phyloP scores from a whole-genome alignment of 1,139 yeast species.

The Spathaspora sp. region DNA sequence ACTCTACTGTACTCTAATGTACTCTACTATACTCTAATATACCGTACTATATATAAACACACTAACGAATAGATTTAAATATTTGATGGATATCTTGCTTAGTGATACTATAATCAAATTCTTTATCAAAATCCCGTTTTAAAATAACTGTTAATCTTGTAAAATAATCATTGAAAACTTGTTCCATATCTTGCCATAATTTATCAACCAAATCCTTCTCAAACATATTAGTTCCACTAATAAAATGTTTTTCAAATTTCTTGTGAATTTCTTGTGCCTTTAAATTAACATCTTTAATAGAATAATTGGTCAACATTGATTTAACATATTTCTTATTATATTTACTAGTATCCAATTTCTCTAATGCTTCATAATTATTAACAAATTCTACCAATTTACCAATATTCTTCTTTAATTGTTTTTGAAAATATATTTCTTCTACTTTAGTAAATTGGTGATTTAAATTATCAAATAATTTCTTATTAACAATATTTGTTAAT shows the following conservation, averaged over 20 bases:
- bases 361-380: slow-evolving; percentile 57
- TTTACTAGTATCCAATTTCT: slow-evolving; percentile 44
- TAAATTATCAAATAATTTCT: slow-evolving; percentile 43
- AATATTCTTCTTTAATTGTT: slow-evolving; percentile 44
- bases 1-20: too few species aligned
- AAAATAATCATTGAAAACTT: slow-evolving; percentile 35
- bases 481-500: slow-evolving; percentile 25
- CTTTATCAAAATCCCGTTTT: slow-evolving; percentile 37
- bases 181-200: slow-evolving; percentile 46
- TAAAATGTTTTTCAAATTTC: slow-evolving; percentile 61
- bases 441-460: slow-evolving; percentile 50
- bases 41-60: too few species aligned
- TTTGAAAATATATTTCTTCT: slow-evolving; percentile 42
- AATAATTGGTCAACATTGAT: slow-evolving; percentile 55
- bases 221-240: slow-evolving; percentile 40
- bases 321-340: slow-evolving; percentile 60
- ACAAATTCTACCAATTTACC: slow-evolving; percentile 70
- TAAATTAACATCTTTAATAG: slow-evolving; percentile 55
- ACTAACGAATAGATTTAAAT: slow-evolving; percentile 21
- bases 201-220: slow-evolving; percentile 48
- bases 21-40: too few species aligned
- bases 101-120: slow-evolving; percentile 37
- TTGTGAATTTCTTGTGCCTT: slow-evolving; percentile 57
- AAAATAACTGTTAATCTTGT: slow-evolving; percentile 38
- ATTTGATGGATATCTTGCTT: slow-evolving; percentile 36